These are phyloP conservation scores for Trichosporon coremiiforme DNA, from an alignment of 1,284 basidiomycete species.

Conservation along the genomic window DNA sequence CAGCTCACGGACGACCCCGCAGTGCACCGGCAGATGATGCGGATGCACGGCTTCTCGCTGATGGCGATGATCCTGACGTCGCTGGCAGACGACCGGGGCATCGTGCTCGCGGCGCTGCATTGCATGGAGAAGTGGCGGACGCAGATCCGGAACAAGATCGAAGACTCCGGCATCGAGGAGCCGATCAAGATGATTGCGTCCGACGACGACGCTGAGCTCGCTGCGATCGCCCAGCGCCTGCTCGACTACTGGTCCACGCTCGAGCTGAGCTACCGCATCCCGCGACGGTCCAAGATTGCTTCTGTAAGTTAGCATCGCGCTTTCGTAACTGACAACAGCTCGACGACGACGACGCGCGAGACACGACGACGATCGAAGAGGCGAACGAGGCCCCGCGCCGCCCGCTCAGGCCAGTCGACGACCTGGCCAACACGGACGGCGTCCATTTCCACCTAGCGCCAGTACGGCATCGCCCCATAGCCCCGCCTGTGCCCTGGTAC, in stretches of 20 bases:
- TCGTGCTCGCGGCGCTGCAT: conserved; percentile 69
- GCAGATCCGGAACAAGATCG: conserved; percentile 87
- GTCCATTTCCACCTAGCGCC: conserved; percentile 45
- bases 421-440: conserved; percentile 42
- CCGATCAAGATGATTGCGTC: conserved; percentile 62
- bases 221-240: conserved; percentile 40
- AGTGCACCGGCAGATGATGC: conserved; percentile 82
- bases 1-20: conserved; percentile 82
- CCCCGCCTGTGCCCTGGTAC: conserved; percentile 27
- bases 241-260: conserved; percentile 51
- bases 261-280: conserved; percentile 50
- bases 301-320: conserved; percentile 34
- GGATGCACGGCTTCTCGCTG: conserved; percentile 88
- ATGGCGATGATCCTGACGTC: conserved; percentile 85
- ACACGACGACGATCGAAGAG: conserved; percentile 52
- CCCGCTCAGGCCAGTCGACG: conserved; percentile 32
- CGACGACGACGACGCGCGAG: conserved; percentile 53
- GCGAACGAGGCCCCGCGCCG: conserved; percentile 37
- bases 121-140: conserved; percentile 79
- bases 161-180: conserved; percentile 76
- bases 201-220: conserved; percentile 38
- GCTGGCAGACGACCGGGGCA: conserved; percentile 69
- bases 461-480: conserved; percentile 36
- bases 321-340: conserved; percentile 34
- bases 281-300: conserved; percentile 46